Conservation (phyloP, 1,284 basidiomycete species). For the Microbotryum lychnidis-dioicae region DNA sequence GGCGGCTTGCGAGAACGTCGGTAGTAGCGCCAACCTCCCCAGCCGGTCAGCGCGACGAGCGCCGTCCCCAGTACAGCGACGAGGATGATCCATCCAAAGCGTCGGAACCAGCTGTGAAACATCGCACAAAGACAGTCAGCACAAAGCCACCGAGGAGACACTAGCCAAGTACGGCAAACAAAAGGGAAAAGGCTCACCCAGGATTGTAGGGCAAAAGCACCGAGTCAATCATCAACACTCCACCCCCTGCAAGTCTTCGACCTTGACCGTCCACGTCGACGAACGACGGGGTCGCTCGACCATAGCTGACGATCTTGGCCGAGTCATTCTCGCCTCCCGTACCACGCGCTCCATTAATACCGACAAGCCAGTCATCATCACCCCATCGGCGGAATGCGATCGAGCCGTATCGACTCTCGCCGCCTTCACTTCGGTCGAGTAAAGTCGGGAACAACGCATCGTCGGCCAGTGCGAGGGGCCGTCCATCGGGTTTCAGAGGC, state of each 20-base stretch:
- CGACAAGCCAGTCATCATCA: conserved; percentile 60
- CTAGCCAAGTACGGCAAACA: neutral
- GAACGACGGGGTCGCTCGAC: conserved; percentile 59
- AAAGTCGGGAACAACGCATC: conserved; percentile 66
- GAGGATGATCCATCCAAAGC: conserved; percentile 48
- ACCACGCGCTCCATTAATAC: conserved; percentile 79
- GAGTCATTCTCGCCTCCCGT: conserved; percentile 60
- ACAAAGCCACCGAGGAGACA: too few relatives aligned
- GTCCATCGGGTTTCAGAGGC: conserved; percentile 34
- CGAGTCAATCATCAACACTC: conserved; percentile 78
- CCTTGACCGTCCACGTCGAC: conserved; percentile 24
- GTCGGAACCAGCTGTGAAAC: conserved; percentile 52
- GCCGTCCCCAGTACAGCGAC: conserved; percentile 1
- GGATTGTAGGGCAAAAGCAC: conserved; percentile 79
- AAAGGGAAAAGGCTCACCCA: neutral
- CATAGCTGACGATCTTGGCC: conserved; percentile 70
- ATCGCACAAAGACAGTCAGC: too few relatives aligned
- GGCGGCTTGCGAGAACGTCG: neutral
- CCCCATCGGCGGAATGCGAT: conserved; percentile 60
- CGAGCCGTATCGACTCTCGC: conserved; percentile 60
- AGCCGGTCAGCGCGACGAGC: conserved; percentile 4
- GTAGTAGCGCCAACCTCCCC: conserved; percentile 12
- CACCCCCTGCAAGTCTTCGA: conserved; percentile 51
- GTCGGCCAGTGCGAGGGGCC: conserved; percentile 63
- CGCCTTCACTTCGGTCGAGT: conserved; percentile 45